A percentile compares a stretch with the other conserved stretches of the same genome.
phyloP scores from a whole-genome alignment of 306 rosid species.

The Echinosophora koreensis region DNA sequence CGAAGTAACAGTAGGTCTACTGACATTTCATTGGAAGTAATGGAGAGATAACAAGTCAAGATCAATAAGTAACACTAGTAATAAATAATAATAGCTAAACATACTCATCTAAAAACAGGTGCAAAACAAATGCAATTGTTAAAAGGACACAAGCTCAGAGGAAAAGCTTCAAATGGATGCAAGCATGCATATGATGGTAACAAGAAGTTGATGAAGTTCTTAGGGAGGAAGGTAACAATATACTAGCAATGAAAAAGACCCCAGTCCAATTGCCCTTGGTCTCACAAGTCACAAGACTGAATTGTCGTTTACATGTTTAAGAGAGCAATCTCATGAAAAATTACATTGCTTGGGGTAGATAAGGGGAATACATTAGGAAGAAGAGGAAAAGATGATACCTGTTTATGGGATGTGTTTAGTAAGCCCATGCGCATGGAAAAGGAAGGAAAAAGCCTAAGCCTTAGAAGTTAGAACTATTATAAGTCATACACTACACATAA shows the following conservation, averaged over 20 bases:
- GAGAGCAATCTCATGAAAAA: neutral
- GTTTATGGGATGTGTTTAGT: neutral
- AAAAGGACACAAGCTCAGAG: neutral
- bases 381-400: neutral
- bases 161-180: too few relatives aligned
- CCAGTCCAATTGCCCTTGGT: too few relatives aligned
- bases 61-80: neutral
- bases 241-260: neutral
- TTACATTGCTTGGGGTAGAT: neutral
- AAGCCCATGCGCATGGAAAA: too few relatives aligned
- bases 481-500: neutral
- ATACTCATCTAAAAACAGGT: neutral
- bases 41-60: neutral
- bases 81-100: neutral
- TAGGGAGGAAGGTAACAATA: neutral
- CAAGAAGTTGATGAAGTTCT: too few relatives aligned
- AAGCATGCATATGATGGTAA: too few relatives aligned
- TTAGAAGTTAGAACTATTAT: neutral
- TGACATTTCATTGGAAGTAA: too few relatives aligned
- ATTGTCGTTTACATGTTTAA: neutral
- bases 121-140: neutral
- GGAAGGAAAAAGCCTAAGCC: too few relatives aligned
- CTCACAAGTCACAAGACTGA: neutral
- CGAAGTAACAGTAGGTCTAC: neutral
- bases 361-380: neutral